A percentile compares a stretch with the other conserved stretches of the same genome.
Conservation (phyloP, 257 asterid genomes). For the Solanum habrochaites region DNA sequence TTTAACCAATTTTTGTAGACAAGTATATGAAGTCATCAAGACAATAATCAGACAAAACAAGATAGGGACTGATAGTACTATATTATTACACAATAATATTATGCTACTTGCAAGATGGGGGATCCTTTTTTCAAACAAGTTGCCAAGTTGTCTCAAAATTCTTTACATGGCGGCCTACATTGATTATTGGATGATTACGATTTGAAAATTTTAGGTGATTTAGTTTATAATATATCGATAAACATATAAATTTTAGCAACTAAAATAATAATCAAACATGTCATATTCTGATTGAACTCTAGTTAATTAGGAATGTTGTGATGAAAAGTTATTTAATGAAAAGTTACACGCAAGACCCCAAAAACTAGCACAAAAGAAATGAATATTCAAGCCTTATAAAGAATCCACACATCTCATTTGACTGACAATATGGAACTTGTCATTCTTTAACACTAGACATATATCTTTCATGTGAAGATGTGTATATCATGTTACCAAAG, state of each 20-base stretch:
- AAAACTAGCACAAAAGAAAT: background rate
- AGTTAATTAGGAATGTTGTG: background rate
- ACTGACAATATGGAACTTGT: background rate
- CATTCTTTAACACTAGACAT: background rate
- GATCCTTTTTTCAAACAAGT: background rate
- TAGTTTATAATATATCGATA: too few relatives aligned
- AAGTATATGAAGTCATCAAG: background rate
- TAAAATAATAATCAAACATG: too few relatives aligned
- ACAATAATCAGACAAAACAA: too few relatives aligned
- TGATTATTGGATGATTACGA: too few relatives aligned
- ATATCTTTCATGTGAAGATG: background rate
- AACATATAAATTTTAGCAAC: too few relatives aligned
- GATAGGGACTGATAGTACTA: too few relatives aligned
- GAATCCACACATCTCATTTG: background rate
- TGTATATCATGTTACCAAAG: background rate
- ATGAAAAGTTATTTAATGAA: background rate
- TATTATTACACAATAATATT: too few relatives aligned
- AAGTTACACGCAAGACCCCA: background rate
- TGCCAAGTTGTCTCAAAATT: background rate
- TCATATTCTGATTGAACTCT: too few relatives aligned
- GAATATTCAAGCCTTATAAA: background rate
- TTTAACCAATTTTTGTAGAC: too few relatives aligned
- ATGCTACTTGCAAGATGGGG: background rate
- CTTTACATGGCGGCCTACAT: background rate
- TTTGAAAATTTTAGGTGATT: too few relatives aligned